phyloP scores from a whole-genome alignment of 148 eudicot species.

The Talinum fruticosum region DNA sequence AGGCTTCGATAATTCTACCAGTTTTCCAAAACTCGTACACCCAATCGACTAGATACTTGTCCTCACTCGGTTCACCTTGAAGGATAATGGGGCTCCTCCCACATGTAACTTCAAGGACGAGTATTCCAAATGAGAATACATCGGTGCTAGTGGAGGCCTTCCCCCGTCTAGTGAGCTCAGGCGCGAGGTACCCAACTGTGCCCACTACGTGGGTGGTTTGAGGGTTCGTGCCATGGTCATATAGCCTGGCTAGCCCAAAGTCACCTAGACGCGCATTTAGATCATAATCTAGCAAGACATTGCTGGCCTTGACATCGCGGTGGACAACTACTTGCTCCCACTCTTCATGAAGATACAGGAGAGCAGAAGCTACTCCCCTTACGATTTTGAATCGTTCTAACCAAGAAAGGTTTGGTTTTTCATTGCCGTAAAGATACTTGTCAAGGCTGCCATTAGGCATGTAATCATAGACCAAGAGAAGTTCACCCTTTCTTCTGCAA shows the following conservation, averaged over 20 bases:
- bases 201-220: constrained; percentile 46
- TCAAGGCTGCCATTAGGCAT: constrained; percentile 52
- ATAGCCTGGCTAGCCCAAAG: constrained; percentile 40
- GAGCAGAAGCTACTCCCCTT: constrained; percentile 43
- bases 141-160: constrained; percentile 39
- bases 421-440: constrained; percentile 28
- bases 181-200: constrained; percentile 45
- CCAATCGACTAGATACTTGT: constrained; percentile 27
- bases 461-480: constrained; percentile 40
- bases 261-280: constrained; percentile 48
- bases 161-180: constrained; percentile 41
- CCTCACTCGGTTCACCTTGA: constrained; percentile 10
- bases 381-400: constrained; percentile 30
- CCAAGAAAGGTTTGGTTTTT: constrained; percentile 31
- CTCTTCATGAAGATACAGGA: constrained; percentile 44
- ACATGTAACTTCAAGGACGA: constrained; percentile 39
- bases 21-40: constrained; percentile 33
- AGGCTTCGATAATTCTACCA: constrained; percentile 27
- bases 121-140: constrained; percentile 41
- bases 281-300: constrained; percentile 35
- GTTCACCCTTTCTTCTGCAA: constrained; percentile 42
- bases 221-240: constrained; percentile 44
- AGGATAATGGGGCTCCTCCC: constrained; percentile 36
- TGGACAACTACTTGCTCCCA: constrained; percentile 52
- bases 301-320: constrained; percentile 47